A percentile compares a stretch with the other conserved stretches of the same genome.
Evolutionary conservation across 306 rosid species (phyloP).

Genomic region (Pueraria montana): DNA sequence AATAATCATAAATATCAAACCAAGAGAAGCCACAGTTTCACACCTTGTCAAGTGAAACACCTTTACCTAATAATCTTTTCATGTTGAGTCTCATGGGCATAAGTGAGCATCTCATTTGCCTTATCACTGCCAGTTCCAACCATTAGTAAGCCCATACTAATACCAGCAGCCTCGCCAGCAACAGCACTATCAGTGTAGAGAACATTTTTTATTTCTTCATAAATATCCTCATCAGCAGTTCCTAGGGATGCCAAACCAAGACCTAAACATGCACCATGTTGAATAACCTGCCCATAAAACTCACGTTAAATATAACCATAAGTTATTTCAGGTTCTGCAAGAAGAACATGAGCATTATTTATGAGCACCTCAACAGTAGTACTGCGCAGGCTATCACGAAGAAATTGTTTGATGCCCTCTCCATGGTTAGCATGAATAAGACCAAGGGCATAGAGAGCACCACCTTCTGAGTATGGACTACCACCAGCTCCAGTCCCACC

Average conservation of each 20-base stretch:
- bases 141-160: conserved; percentile 98
- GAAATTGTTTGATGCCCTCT: conserved; percentile 97
- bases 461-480: conserved; percentile 97
- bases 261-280: conserved; percentile 99
- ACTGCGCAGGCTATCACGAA: conserved; percentile 89
- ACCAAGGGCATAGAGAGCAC: conserved; percentile 97
- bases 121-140: conserved; percentile 99
- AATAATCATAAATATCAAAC: conserved; percentile 29
- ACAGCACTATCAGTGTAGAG: conserved; percentile 97
- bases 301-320: conserved; percentile 36
- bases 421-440: conserved; percentile 99
- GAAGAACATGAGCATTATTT: conserved; percentile 18
- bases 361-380: conserved; percentile 92
- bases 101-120: conserved; percentile 96
- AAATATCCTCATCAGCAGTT: conserved; percentile 93
- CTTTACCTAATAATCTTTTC: conserved; percentile 90
- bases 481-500: conserved; percentile 96
- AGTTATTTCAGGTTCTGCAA: background rate
- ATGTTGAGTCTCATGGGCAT: conserved; percentile 97
- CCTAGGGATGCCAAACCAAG: conserved; percentile 97
- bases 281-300: conserved; percentile 78
- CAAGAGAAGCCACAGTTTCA: conserved; percentile 34
- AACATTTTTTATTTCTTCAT: conserved; percentile 85
- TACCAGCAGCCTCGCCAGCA: conserved; percentile 99
- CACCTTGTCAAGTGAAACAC: conserved; percentile 20